Base-by-base conservation (phyloP, 2,329 filamentous ascomycete genomes). In the Huntiella bhutanensis region DNA sequence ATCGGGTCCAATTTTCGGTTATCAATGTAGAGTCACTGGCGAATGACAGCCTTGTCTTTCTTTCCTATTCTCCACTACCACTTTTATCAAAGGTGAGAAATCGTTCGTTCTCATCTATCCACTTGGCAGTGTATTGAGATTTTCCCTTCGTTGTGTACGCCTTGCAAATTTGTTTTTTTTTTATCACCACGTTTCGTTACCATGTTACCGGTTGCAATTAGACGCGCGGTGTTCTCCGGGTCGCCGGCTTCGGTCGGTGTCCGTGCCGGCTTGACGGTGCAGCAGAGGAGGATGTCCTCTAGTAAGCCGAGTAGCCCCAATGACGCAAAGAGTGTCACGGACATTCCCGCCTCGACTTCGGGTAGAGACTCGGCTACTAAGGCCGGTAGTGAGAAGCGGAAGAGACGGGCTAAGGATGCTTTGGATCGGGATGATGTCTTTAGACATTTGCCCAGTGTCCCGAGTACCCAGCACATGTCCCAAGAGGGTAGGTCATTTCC, bases 391-490 rank as follows among this genome's bases (percentile, higher is more conserved):
- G 69, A 73, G 53, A 75, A 73, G 64, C 62, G 69, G 55, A 76
- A 70, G 60, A 69, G 70, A 56, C 77, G 75, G 62, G 60, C 61
- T 51, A 77, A 75, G 59, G 69, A 70, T 49, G 58, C 59, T 48
- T 59, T 63, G 12, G 61, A 62, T 12, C 58, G 57, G 48, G 64
- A 68, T 50, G 64, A 66, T 48, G 60, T 64, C 40, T 63, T 70
- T 53, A 66, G 64, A 44, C 75, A 75, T 54, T 67, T 85, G 49
- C 82, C 82, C 35, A 78, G 75, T 58, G 82, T 87, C 38, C 81
- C 81, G 47, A 80, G 73, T 59, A 86, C 82, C 42, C 72, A 80
- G 53, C 75, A 85, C 63, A 69, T 87, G 53, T 71, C 75, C 44
- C 71, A 76, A 57, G 70, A 75, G 61, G 75, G 80, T 82, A 61